Evolutionary conservation across 2,329 filamentous ascomycete genomes (phyloP).

Genomic region (Gaeumannomyces tritici): DNA sequence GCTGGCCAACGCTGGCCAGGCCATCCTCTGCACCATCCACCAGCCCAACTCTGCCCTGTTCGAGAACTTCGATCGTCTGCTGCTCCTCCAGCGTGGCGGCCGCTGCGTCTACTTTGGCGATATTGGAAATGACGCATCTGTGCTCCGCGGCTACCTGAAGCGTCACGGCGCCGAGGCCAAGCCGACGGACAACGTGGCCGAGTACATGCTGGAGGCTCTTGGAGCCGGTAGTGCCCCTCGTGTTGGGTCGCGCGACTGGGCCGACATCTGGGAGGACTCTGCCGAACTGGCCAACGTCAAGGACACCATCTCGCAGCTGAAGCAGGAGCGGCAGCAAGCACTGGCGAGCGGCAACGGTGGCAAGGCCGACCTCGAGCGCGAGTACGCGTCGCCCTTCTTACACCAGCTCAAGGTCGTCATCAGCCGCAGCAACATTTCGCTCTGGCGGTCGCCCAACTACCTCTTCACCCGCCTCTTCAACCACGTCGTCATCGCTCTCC

Average conservation of each 20-base stretch:
- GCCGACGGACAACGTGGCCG: slow-evolving; percentile 49
- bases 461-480: slow-evolving; percentile 82
- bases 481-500: slow-evolving; percentile 66
- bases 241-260: slow-evolving; percentile 69
- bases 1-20: slow-evolving; percentile 70
- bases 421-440: slow-evolving; percentile 63
- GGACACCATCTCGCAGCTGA: slow-evolving; percentile 56
- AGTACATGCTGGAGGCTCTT: slow-evolving; percentile 82
- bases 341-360: slow-evolving; percentile 27
- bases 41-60: slow-evolving; percentile 82
- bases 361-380: slow-evolving; percentile 50
- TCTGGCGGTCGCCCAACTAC: slow-evolving; percentile 84
- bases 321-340: slow-evolving; percentile 42
- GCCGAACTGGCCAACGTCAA: slow-evolving; percentile 60
- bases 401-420: slow-evolving; percentile 74
- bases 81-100: slow-evolving; percentile 70
- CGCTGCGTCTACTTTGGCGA: slow-evolving; percentile 80
- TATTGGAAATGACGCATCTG: slow-evolving; percentile 63
- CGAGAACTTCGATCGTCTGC: slow-evolving; percentile 76
- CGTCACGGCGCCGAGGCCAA: slow-evolving; percentile 50
- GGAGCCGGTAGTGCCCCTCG: slow-evolving; percentile 65
- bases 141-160: slow-evolving; percentile 56
- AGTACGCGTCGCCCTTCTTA: slow-evolving; percentile 72
- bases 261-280: slow-evolving; percentile 67
- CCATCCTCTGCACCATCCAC: slow-evolving; percentile 85